Evolutionary conservation across 306 rosid species (phyloP).

Genomic region (Cucumis cinereus): DNA sequence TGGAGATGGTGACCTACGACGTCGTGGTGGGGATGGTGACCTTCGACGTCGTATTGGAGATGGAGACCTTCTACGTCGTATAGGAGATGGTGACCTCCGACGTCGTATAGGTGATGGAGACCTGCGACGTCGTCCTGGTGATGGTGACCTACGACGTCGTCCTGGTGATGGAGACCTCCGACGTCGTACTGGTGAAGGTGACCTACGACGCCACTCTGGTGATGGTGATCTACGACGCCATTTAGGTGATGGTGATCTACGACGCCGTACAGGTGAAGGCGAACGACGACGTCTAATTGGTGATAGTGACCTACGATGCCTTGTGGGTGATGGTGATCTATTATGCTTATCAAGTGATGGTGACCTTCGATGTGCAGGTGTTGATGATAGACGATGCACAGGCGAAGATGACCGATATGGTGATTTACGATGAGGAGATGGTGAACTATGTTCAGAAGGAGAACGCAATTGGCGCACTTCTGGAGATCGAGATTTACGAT

Average conservation of each 20-base stretch:
- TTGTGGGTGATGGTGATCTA: slow-evolving; percentile 38
- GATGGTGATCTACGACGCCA: slow-evolving; percentile 17
- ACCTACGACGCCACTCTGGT: slow-evolving; percentile 18
- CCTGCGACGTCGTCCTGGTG: slow-evolving; percentile 19
- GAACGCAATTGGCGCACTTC: slow-evolving; percentile 15
- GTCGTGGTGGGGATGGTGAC: background rate
- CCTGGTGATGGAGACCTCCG: slow-evolving; percentile 28
- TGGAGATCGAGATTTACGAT: slow-evolving; percentile 28
- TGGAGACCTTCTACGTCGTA: background rate
- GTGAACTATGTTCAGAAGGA: slow-evolving; percentile 18
- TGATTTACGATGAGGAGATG: slow-evolving; percentile 22
- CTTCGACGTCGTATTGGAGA: slow-evolving; percentile 6
- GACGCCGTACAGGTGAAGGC: slow-evolving; percentile 10
- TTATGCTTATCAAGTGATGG: slow-evolving; percentile 32
- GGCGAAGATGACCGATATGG: slow-evolving; percentile 43
- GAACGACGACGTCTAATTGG: slow-evolving; percentile 20
- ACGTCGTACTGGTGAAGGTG: slow-evolving; percentile 33
- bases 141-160: slow-evolving; percentile 24
- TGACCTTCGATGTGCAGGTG: slow-evolving; percentile 16
- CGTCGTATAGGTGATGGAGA: slow-evolving; percentile 18
- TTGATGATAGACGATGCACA: background rate
- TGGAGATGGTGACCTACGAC: background rate
- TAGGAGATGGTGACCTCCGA: background rate
- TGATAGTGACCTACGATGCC: slow-evolving; percentile 25
- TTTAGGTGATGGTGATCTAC: slow-evolving; percentile 20